phyloP scores from a whole-genome alignment of 345 rosid genomes.

The Xanthoceras sorbifolium region DNA sequence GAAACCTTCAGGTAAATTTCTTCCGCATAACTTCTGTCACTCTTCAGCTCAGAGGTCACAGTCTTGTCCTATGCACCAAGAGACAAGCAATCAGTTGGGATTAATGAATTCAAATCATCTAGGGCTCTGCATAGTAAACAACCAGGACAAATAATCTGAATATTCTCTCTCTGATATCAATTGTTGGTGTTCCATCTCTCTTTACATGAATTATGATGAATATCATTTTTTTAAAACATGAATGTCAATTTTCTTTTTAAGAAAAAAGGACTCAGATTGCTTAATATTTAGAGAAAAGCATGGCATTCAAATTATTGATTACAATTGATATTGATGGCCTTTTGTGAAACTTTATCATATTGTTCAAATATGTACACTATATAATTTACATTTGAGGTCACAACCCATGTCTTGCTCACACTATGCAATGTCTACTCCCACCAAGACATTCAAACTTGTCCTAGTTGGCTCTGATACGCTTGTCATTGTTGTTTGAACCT shows the following conservation, averaged over 20 bases:
- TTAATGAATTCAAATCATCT: neutral
- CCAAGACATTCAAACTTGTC: neutral
- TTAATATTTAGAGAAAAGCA: neutral
- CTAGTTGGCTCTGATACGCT: neutral
- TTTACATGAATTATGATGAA: neutral
- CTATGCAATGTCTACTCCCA: neutral
- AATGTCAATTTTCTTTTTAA: neutral
- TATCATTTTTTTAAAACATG: neutral
- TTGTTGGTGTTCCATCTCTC: slow-evolving; percentile 3
- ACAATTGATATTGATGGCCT: neutral
- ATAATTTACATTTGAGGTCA: neutral
- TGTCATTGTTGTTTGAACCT: neutral
- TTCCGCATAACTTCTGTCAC: neutral
- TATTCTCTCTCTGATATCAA: neutral
- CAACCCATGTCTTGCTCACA: neutral
- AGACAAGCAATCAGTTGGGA: neutral
- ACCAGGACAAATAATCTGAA: neutral
- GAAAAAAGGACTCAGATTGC: neutral
- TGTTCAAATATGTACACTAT: neutral
- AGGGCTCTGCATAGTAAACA: neutral
- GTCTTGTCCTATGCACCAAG: neutral
- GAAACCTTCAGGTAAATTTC: slow-evolving; percentile 43
- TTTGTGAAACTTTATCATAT: neutral
- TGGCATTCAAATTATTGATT: neutral
- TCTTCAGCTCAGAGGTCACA: neutral